Base-by-base conservation (phyloP, 2,329 filamentous ascomycete genomes). In the Colletotrichum tropicicola region DNA sequence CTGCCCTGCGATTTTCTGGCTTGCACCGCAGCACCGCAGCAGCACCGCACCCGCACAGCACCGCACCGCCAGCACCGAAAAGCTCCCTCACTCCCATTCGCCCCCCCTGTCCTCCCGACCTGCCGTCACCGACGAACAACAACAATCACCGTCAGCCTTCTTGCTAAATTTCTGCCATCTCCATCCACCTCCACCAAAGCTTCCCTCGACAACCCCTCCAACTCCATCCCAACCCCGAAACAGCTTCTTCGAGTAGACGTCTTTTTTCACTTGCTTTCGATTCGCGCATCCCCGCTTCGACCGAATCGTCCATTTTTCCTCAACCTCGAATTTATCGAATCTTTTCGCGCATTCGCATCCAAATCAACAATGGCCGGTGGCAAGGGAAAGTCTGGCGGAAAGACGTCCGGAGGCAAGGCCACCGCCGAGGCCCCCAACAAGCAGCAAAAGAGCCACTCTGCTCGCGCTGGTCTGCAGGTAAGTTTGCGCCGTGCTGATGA, bases 381-480 rank as follows among this genome's bases (percentile, higher is more conserved):
- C 84, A 98, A 98, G 87, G 94, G 94, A 87, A 97, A 94, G 86
- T 93, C 90, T 69, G 94, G 94, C 74, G 94, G 94, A 77, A 97
- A 97, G 89, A 94, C 83, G 78, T 86, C 91, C 63, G 92, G 92
- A 73, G 92, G 92, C 73, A 96, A 96, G 86, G 86, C 84, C 52
- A 83, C 83, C 66, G 82, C 75, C 74, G 90, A 90, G 71, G 87
- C 86, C 59, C 83, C 89, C 78, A 92, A 92, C 78, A 92, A 92
- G 84, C 97, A 97, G 85, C 91, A 92, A 77, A 92, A 97, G 83
- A 97, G 96, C 83, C 94, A 97, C 85, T 97, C 94, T 74, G 93
- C 93, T 76, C 94, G 96, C 81, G 94, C 94, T 78, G 94, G 94
- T 78, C 88, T 98, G 72, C 94, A 98, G 91, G 94, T 98, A 86